Evolutionary conservation across 768 basidiomycete species (phyloP).

Genomic region (Amanita pallidorosea): DNA sequence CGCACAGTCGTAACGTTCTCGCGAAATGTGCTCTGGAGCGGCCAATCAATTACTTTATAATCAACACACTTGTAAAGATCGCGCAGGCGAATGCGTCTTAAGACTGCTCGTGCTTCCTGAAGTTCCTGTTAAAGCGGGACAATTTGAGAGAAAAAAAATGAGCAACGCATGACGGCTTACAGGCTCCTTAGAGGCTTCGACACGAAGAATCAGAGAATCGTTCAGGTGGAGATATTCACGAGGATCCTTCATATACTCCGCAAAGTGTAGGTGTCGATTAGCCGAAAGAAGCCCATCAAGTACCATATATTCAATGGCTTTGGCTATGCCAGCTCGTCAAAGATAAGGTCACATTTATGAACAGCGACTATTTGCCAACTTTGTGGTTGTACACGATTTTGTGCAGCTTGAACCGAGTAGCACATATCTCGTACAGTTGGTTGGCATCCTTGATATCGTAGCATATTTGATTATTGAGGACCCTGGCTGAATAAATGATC

Average conservation of each 20-base stretch:
- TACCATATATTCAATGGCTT: slow-evolving; percentile 79
- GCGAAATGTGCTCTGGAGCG: slow-evolving; percentile 21
- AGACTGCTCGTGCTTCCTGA: slow-evolving; percentile 42
- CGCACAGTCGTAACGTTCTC: slow-evolving; percentile 26
- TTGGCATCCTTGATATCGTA: slow-evolving; percentile 78
- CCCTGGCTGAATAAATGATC: slow-evolving; percentile 64
- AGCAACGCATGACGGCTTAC: slow-evolving; percentile 21
- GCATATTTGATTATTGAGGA: slow-evolving; percentile 65
- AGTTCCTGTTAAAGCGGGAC: slow-evolving; percentile 37
- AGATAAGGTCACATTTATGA: background rate
- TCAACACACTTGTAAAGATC: slow-evolving; percentile 67
- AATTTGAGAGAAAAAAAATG: background rate
- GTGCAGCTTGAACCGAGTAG: slow-evolving; percentile 69
- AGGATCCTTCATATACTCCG: slow-evolving; percentile 43
- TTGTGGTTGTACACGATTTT: slow-evolving; percentile 81
- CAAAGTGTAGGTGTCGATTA: slow-evolving; percentile 53
- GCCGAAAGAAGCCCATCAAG: slow-evolving; percentile 63
- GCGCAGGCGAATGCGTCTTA: slow-evolving; percentile 50
- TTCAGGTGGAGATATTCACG: slow-evolving; percentile 54
- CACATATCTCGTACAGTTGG: slow-evolving; percentile 63
- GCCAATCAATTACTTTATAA: slow-evolving; percentile 41
- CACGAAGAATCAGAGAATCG: slow-evolving; percentile 51
- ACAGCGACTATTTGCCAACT: slow-evolving; percentile 31
- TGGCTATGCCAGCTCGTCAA: slow-evolving; percentile 31
- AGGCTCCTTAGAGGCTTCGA: slow-evolving; percentile 42